Base-by-base conservation (phyloP, 225 moss, liverwort and hornwort species). In the Polytrichum formosum region DNA sequence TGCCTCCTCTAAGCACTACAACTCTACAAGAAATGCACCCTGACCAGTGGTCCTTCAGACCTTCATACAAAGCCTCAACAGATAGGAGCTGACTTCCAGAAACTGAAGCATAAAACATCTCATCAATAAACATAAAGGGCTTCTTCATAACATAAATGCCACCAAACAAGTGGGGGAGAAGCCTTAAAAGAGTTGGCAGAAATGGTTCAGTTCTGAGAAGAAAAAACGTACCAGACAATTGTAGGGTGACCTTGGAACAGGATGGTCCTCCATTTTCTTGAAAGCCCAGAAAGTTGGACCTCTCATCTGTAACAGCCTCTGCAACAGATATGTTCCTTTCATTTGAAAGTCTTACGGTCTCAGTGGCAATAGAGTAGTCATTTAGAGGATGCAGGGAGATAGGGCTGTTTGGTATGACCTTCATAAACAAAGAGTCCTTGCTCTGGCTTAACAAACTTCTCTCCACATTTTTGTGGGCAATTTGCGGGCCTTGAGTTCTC, bases 401-500 rank as follows among this genome's bases (percentile, higher is more conserved):
- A 1, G 29, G 4, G n/a, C 28, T 6, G 8, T 20, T 60, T 13
- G 9, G 30, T 28, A 70, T 55, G 8, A 59, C 13, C 71, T 83
- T 74, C 63, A 67, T 56, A 67, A 67, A 66, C 2, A n/a, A 19
- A 73, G 54, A 54, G 60, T 76, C 69, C 73, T 73, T 73, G 19
- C 59, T 73, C 68, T 66, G 66, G 46, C 65, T 78, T 29, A 56
- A 66, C 16, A 72, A 26, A 72, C 56, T 71, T 18, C 56, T 56
- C 63, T 65, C 80, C 64, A 68, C 7, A 33, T 46, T 74, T 33
- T 74, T 68, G 46, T 79, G 70, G 20, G 64, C 27, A 46, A 77
- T 64, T 61, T 61, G 55, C 10, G 79, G 84, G 37, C 67, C 87
- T 79, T 87, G 87, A 26, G 81, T 87, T 76, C 67, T 87, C 35